These are phyloP conservation scores for Bauhinia variegata DNA, from an alignment of 306 rosid genomes.

Conservation along the genomic window DNA sequence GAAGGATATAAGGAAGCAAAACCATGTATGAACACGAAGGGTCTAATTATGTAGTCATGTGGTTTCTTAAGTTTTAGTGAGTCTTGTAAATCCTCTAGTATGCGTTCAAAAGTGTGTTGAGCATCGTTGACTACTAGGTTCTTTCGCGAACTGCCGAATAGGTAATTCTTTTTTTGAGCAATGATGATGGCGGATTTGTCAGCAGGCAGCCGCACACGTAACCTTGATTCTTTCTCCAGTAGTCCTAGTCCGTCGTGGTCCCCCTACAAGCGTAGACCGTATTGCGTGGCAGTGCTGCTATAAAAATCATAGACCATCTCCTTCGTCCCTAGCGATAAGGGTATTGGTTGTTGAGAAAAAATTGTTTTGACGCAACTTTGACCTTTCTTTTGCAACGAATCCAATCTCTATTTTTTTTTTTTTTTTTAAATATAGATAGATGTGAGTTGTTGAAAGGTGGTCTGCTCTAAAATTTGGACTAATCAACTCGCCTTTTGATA, in stretches of 20 bases:
- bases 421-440: too few species aligned
- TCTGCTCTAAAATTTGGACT: background rate
- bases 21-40: background rate
- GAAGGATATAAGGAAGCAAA: conserved; percentile 27
- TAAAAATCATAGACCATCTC: too few species aligned
- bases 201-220: conserved; percentile 37
- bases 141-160: background rate
- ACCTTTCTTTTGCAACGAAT: too few species aligned
- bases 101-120: conserved; percentile 46
- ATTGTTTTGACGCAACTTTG: too few species aligned
- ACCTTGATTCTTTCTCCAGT: conserved; percentile 35
- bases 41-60: conserved; percentile 40
- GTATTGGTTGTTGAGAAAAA: too few species aligned
- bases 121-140: conserved; percentile 34
- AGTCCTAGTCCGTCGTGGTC: conserved; percentile 27
- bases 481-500: conserved; percentile 3
- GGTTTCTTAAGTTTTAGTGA: too few species aligned
- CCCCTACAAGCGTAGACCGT: too few species aligned
- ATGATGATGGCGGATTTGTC: too few species aligned
- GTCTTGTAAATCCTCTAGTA: conserved; percentile 46
- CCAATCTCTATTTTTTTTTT: background rate
- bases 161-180: background rate
- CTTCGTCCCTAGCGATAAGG: too few species aligned
- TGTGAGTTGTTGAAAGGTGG: background rate
- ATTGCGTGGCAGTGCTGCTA: too few species aligned